Conservation (phyloP, 2,329 filamentous ascomycete species). For the Colletotrichum tabaci region DNA sequence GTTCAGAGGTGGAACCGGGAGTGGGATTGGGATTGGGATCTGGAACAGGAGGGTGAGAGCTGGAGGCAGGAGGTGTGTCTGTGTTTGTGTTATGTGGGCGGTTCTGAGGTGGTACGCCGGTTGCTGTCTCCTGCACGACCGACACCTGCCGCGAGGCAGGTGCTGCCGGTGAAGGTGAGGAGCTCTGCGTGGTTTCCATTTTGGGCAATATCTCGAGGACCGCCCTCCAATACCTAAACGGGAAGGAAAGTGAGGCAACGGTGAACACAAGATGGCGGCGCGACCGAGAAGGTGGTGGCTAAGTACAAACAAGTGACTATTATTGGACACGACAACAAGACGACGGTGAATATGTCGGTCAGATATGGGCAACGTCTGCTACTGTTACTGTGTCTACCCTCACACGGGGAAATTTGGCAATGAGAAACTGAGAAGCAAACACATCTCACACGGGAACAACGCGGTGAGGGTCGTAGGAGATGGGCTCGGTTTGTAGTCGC, state of each 20-base stretch:
- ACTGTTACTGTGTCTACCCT: constrained; percentile 11
- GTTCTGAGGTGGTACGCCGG: constrained; percentile 30
- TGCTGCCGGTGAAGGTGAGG: constrained; percentile 36
- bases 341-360: constrained; percentile 21
- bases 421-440: constrained; percentile 25
- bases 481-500: constrained; percentile 40
- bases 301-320: constrained; percentile 10
- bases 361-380: neutral
- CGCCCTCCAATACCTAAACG: neutral
- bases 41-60: constrained; percentile 17
- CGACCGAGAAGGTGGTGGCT: neutral
- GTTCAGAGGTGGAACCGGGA: constrained; percentile 12
- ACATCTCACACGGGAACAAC: constrained; percentile 4
- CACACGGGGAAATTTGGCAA: neutral
- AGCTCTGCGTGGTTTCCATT: constrained; percentile 30
- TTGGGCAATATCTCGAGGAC: constrained; percentile 17
- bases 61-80: constrained; percentile 26
- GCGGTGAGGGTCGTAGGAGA: constrained; percentile 16
- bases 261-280: constrained; percentile 7
- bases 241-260: constrained; percentile 11
- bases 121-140: constrained; percentile 31
- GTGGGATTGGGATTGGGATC: neutral
- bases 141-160: constrained; percentile 30
- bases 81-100: constrained; percentile 31
- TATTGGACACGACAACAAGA: constrained; percentile 16